Evolutionary conservation across 1,284 basidiomycete species (phyloP).

Genomic region (Ganoderma leucocontextum): DNA sequence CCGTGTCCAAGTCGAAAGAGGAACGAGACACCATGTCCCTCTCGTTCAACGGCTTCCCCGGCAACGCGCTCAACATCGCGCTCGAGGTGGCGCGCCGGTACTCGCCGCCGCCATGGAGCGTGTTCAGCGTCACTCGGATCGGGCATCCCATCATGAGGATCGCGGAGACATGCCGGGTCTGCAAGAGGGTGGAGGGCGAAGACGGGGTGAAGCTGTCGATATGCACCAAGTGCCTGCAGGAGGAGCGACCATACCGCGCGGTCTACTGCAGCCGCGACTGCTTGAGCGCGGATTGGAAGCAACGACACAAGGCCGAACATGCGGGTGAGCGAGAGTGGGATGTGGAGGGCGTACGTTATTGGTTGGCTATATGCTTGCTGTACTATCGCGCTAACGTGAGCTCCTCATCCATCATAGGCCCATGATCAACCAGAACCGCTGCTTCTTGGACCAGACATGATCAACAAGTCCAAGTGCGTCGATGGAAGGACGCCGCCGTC

Average conservation of each 20-base stretch:
- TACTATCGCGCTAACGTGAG: neutral
- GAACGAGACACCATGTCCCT: neutral
- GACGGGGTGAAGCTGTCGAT: neutral
- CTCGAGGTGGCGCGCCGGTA: neutral
- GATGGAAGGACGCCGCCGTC: neutral
- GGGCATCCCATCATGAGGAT: neutral
- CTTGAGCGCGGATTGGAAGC: neutral
- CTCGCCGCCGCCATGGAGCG: neutral
- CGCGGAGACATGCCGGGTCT: neutral
- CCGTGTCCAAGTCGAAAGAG: neutral
- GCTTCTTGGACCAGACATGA: neutral
- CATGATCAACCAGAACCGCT: neutral
- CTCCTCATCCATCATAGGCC: neutral
- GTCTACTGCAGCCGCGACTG: slow-evolving; percentile 1
- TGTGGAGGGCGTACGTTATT: neutral
- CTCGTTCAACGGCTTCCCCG: neutral
- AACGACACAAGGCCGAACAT: slow-evolving; percentile 2
- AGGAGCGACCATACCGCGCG: neutral
- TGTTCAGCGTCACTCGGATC: neutral
- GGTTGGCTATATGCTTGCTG: neutral
- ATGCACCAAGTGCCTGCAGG: slow-evolving; percentile 1
- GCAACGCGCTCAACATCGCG: neutral
- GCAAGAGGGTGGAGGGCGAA: neutral
- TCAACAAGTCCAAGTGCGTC: neutral
- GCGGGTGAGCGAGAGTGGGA: neutral